phyloP scores from a whole-genome alignment of 2,329 filamentous ascomycete genomes.

The Stagonosporopsis rhizophila region DNA sequence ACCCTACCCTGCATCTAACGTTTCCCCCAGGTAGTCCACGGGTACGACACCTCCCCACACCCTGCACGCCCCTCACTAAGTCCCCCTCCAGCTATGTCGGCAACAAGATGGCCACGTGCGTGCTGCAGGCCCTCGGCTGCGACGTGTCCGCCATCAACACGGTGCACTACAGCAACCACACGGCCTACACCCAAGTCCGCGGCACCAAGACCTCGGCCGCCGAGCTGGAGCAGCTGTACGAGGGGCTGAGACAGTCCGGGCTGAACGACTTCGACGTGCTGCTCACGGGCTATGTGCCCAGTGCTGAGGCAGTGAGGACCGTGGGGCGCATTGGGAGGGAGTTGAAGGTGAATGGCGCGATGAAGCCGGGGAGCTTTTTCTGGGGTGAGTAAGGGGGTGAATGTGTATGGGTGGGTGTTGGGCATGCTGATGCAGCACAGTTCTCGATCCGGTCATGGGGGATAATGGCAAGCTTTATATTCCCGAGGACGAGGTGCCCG shows the following conservation, averaged over 20 bases:
- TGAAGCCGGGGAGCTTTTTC: constrained; percentile 88
- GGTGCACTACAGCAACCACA: constrained; percentile 96
- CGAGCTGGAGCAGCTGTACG: constrained; percentile 84
- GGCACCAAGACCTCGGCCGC: constrained; percentile 81
- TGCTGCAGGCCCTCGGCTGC: constrained; percentile 90
- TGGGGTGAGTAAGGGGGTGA: constrained; percentile 65
- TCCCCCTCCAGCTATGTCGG: constrained; percentile 69
- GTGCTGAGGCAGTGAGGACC: constrained; percentile 80
- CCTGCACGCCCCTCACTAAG: constrained; percentile 61
- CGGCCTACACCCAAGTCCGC: constrained; percentile 87
- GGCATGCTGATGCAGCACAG: constrained; percentile 51
- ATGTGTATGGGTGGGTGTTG: too few relatives aligned
- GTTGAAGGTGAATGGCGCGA: constrained; percentile 75
- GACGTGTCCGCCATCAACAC: constrained; percentile 95
- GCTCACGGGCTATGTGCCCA: constrained; percentile 93
- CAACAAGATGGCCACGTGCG: constrained; percentile 95
- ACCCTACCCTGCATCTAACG: background rate
- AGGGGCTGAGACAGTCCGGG: constrained; percentile 81
- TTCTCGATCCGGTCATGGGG: constrained; percentile 97
- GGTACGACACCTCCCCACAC: constrained; percentile 61
- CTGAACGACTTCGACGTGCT: constrained; percentile 93
- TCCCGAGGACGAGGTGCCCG: constrained; percentile 86
- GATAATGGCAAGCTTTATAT: constrained; percentile 94
- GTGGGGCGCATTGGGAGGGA: constrained; percentile 86
- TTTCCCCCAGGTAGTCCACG: constrained; percentile 69